phyloP scores from a whole-genome alignment of 2,329 filamentous ascomycete genomes.

The Colletotrichum acutatum region DNA sequence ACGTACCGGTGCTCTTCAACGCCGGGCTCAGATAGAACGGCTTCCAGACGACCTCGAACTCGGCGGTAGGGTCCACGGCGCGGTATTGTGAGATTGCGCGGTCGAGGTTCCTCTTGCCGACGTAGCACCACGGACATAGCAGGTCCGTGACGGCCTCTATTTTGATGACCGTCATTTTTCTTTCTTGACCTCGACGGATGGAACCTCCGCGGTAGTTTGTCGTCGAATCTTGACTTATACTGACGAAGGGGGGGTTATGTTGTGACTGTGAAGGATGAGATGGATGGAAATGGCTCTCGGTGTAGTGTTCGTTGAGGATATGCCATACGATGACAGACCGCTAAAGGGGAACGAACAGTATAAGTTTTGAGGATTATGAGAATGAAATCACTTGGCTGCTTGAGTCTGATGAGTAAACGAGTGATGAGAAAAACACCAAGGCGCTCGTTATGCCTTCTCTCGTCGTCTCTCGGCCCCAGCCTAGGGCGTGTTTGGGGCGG shows the following conservation, averaged over 20 bases:
- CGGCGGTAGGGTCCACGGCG: constrained; percentile 51
- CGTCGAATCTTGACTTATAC: not conserved
- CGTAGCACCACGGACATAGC: constrained; percentile 64
- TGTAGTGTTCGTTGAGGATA: not conserved
- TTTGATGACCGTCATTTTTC: constrained; percentile 43
- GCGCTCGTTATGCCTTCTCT: too few relatives aligned
- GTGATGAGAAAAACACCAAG: too few relatives aligned
- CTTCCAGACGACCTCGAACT: constrained; percentile 59
- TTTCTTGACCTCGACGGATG: not conserved
- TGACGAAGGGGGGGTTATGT: not conserved
- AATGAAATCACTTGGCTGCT: too few relatives aligned
- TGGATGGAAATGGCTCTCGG: too few relatives aligned
- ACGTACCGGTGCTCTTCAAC: constrained; percentile 42
- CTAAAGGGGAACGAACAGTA: too few relatives aligned
- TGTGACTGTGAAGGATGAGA: not conserved
- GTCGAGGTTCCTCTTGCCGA: constrained; percentile 59
- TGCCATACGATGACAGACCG: not conserved
- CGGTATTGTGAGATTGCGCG: constrained; percentile 55
- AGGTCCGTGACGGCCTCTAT: constrained; percentile 62
- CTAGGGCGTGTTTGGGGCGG: too few relatives aligned
- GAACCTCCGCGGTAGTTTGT: not conserved
- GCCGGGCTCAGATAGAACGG: constrained; percentile 58
- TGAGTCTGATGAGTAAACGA: too few relatives aligned
- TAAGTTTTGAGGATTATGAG: too few relatives aligned
- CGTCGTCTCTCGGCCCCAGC: too few relatives aligned